These are phyloP conservation scores for Pyrenophora seminiperda DNA, from an alignment of 2,329 filamentous ascomycete genomes.

Conservation along the genomic window DNA sequence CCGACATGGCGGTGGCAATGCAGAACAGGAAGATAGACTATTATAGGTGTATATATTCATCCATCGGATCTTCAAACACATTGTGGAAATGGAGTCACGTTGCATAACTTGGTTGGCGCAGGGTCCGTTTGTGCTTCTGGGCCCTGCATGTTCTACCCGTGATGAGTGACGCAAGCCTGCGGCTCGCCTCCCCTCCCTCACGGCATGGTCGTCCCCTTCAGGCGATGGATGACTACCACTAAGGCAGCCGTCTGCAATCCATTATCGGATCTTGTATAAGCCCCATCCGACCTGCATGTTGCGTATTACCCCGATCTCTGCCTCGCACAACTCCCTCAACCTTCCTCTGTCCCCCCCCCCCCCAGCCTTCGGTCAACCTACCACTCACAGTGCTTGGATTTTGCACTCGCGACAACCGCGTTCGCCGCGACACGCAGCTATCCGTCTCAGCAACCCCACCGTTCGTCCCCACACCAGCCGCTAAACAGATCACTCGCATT, in stretches of 20 bases:
- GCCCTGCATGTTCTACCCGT: slow-evolving; percentile 2
- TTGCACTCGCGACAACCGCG: slow-evolving; percentile 22
- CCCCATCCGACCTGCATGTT: slow-evolving; percentile 1
- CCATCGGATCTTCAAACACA: no score
- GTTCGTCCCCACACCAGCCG: slow-evolving; percentile 24
- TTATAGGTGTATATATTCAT: no score
- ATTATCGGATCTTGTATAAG: neutral
- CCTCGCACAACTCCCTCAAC: neutral
- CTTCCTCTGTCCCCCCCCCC: neutral
- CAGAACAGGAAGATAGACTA: no score
- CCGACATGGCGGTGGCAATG: no score
- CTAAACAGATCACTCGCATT: slow-evolving; percentile 32
- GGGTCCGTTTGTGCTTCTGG: neutral
- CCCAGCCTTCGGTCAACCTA: neutral
- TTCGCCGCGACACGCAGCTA: slow-evolving; percentile 25
- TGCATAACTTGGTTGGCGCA: neutral
- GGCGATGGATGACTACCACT: no score
- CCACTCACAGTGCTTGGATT: neutral
- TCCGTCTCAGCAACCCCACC: slow-evolving; percentile 15
- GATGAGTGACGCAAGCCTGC: slow-evolving; percentile 11
- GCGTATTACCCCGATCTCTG: neutral
- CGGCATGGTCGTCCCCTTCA: slow-evolving; percentile 2
- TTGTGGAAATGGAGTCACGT: neutral
- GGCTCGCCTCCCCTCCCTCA: slow-evolving; percentile 5
- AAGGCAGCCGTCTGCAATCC: neutral